Base-by-base conservation (phyloP, 768 basidiomycete species). In the Tubosaeta sp. region DNA sequence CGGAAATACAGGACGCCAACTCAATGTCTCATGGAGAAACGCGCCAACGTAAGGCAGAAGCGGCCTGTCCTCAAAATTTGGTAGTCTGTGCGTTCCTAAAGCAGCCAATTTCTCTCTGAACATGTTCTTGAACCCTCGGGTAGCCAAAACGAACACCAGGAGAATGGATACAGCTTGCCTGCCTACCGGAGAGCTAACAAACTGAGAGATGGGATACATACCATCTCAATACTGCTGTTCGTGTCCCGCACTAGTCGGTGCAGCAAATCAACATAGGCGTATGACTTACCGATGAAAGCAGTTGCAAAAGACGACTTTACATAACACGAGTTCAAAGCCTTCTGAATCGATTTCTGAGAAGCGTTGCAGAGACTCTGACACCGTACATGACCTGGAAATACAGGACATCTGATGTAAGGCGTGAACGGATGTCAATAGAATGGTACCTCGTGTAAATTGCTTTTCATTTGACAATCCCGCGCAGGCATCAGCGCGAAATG, bases 11-110 rank as follows among this genome's bases (percentile, higher is more conserved):
- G 66, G 66, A 41, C 68, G 64, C 66, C 66, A 68, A 43, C 66
- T 66, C 43, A 69, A 33, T 16, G 65, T 69, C 59, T 71, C 72
- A 31, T 70, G 71, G 44, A 73, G 37, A 48, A 72, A 47, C 22
- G 71, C 69, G 3, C 65, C 61, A 1, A 71, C 46, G 42, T 70
- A 72, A 27, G 67, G 69, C 43, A 73, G 50, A 4, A 58, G 59
- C 7, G 55, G 5, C 31, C 61, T 51, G 51, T 73, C 72, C 17
- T 51, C 59, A 25, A 66, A 64, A 25, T 57, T 34, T 1, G 70
- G 65, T 5, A 72, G 49, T 26, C 70, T 57, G 5, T 58, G 29
- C 4, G 38, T 50, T 49, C 73, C 73, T 19, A 69, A 17, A 26
- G 62, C 54, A 3, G 63, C 50, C 68, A 3, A 73, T 67, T 51